A percentile compares a stretch with the other conserved stretches of the same genome.
Conservation (phyloP, 2,329 filamentous ascomycete genomes). For the Cladophialophora bantiana region DNA sequence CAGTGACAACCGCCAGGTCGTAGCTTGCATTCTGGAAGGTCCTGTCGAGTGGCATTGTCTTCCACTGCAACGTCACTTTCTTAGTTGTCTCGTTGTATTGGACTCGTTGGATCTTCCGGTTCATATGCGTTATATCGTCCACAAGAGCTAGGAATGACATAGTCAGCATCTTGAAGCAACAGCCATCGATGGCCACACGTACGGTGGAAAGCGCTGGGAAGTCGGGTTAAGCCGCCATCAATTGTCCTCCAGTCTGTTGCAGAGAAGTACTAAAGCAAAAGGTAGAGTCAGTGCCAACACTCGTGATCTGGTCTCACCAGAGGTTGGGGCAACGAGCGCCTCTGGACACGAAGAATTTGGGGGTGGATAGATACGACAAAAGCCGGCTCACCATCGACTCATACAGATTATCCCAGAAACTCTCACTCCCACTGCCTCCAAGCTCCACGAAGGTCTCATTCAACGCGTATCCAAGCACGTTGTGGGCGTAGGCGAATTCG, state of each 20-base stretch:
- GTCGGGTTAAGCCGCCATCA: slow-evolving; percentile 64
- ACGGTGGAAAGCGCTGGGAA: slow-evolving; percentile 67
- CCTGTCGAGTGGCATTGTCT: slow-evolving; percentile 48
- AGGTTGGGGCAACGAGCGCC: background rate
- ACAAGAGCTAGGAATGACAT: slow-evolving; percentile 55
- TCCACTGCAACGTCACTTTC: slow-evolving; percentile 67
- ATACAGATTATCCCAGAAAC: slow-evolving; percentile 59
- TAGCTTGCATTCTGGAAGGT: slow-evolving; percentile 59
- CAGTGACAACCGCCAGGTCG: slow-evolving; percentile 71
- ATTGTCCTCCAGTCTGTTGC: slow-evolving; percentile 70
- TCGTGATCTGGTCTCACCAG: background rate
- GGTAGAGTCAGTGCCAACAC: background rate
- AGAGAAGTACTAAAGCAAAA: slow-evolving; percentile 57
- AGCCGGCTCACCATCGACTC: slow-evolving; percentile 52
- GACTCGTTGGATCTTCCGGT: slow-evolving; percentile 65
- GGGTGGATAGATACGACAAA: background rate
- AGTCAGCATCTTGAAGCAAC: background rate
- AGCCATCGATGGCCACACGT: background rate
- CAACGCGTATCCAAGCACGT: slow-evolving; percentile 61
- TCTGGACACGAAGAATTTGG: background rate
- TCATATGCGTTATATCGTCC: slow-evolving; percentile 62
- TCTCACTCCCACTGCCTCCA: slow-evolving; percentile 48
- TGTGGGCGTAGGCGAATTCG: slow-evolving; percentile 64
- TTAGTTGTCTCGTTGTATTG: slow-evolving; percentile 58
- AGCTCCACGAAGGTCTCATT: slow-evolving; percentile 61